These are phyloP conservation scores for Oryza coarctata DNA, from an alignment of 176 grass and related monocot genomes.

Conservation along the genomic window DNA sequence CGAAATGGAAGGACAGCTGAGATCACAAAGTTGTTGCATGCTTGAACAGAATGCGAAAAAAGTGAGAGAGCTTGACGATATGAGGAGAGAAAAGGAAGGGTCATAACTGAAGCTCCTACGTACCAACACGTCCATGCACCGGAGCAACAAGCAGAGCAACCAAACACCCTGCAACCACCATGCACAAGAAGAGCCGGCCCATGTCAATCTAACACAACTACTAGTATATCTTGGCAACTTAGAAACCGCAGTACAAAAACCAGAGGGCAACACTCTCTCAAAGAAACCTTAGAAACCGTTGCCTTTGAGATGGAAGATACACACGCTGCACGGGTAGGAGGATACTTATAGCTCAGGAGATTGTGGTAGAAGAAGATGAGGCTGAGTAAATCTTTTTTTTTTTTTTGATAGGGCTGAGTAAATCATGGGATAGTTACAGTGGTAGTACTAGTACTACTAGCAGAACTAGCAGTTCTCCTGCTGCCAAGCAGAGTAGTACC, in stretches of 20 bases:
- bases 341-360: background rate
- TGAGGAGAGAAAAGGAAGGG: background rate
- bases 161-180: background rate
- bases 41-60: background rate
- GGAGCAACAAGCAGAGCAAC: background rate
- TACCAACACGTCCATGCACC: background rate
- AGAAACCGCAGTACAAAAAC: constrained; percentile 7
- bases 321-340: background rate
- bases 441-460: background rate
- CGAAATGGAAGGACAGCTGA: background rate
- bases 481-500: background rate
- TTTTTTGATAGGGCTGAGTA: too few relatives aligned
- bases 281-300: background rate
- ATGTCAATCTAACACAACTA: background rate
- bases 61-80: background rate
- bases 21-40: background rate
- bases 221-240: background rate
- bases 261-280: background rate
- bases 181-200: background rate
- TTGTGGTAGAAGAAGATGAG: background rate
- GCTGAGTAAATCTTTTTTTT: too few relatives aligned
- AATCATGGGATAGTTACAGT: background rate
- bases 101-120: background rate
- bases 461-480: too few relatives aligned
- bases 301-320: background rate